phyloP scores from a whole-genome alignment of 371 early-diverging fungal genomes.

The Umbelopsis sp. region DNA sequence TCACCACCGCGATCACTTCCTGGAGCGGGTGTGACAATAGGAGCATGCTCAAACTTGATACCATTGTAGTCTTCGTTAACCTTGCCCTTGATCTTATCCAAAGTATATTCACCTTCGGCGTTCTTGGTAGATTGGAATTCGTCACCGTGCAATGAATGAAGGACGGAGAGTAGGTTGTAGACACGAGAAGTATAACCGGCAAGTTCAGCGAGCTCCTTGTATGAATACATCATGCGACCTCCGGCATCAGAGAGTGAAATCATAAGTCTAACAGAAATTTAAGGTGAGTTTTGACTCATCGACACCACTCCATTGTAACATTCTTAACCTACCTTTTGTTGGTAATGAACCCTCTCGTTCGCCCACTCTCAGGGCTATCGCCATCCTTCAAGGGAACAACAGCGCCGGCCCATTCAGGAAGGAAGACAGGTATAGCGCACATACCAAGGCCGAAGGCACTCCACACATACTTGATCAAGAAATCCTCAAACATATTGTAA shows the following conservation, averaged over 20 bases:
- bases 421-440: slow-evolving; percentile 85
- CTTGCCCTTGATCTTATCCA: slow-evolving; percentile 61
- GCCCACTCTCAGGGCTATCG: slow-evolving; percentile 58
- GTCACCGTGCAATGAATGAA: slow-evolving; percentile 60
- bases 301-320: background rate
- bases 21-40: slow-evolving; percentile 70
- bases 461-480: slow-evolving; percentile 85
- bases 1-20: slow-evolving; percentile 69
- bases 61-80: slow-evolving; percentile 40
- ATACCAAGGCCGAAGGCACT: slow-evolving; percentile 71
- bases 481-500: slow-evolving; percentile 92
- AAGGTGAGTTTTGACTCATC: background rate
- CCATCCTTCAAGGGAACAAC: slow-evolving; percentile 32
- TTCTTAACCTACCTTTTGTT: slow-evolving; percentile 69
- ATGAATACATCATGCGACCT: slow-evolving; percentile 90
- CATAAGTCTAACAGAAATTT: slow-evolving; percentile 53
- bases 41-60: slow-evolving; percentile 65
- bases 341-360: slow-evolving; percentile 90
- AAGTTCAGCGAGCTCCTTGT: slow-evolving; percentile 84
- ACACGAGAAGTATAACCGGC: slow-evolving; percentile 89
- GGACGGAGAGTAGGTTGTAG: slow-evolving; percentile 71
- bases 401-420: slow-evolving; percentile 58
- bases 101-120: slow-evolving; percentile 31
- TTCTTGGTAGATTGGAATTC: slow-evolving; percentile 46
- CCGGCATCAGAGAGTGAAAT: slow-evolving; percentile 88